Conservation (phyloP, 352 stramenopile genomes). For the Stramenopiles sp. region DNA sequence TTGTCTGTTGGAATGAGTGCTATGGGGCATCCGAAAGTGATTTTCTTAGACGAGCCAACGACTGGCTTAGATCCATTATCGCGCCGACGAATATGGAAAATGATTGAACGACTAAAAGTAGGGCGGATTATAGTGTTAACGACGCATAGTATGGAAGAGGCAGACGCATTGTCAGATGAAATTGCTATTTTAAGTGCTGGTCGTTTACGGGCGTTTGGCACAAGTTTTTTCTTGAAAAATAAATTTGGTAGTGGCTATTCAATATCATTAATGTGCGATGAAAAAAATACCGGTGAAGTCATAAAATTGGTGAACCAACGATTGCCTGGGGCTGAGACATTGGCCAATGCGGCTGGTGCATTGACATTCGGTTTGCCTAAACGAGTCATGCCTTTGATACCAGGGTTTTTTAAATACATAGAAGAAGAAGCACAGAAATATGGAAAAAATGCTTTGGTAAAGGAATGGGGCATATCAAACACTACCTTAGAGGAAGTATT, state of each 20-base stretch:
- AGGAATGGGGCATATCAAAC: constrained; percentile 8
- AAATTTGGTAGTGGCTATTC: constrained; percentile 66
- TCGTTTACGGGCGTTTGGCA: constrained; percentile 52
- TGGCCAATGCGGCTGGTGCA: background rate
- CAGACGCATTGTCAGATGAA: constrained; percentile 45
- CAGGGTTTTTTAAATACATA: background rate
- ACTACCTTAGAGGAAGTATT: constrained; percentile 12
- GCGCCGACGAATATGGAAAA: constrained; percentile 40
- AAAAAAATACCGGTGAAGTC: background rate
- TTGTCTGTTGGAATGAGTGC: constrained; percentile 79
- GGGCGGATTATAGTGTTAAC: constrained; percentile 54
- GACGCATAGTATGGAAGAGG: constrained; percentile 82
- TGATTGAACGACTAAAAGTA: constrained; percentile 31
- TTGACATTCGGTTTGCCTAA: background rate
- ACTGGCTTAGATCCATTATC: constrained; percentile 84
- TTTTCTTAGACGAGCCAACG: constrained; percentile 72
- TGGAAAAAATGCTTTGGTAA: background rate
- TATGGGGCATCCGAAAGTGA: constrained; percentile 65
- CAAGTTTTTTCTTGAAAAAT: constrained; percentile 75
- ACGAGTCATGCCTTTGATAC: background rate
- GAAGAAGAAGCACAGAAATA: background rate
- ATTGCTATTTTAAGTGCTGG: constrained; percentile 82
- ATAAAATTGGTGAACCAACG: background rate
- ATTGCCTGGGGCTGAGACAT: background rate
- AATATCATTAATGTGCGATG: background rate